A percentile compares a stretch with the other conserved stretches of the same genome.
Conservation (phyloP, 805 yeast genomes). For the Starmerella etchellsii region DNA sequence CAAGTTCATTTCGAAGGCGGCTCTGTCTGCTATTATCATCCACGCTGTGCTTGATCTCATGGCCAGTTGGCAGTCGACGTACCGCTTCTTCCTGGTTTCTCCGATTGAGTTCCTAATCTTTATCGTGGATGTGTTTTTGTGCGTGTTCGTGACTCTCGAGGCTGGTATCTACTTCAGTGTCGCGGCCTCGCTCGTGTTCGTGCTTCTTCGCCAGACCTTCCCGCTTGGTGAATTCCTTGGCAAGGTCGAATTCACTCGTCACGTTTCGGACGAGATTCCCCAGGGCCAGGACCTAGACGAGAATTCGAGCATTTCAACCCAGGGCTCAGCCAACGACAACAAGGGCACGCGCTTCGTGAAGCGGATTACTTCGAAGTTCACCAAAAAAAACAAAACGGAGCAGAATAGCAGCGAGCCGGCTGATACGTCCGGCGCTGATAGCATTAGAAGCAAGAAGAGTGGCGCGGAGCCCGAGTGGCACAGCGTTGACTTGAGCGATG, state of each 20-base stretch:
- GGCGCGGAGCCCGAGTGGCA: not conserved
- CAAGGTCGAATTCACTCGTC: conserved; percentile 53
- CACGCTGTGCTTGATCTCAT: conserved; percentile 85
- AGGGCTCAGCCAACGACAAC: too few species aligned
- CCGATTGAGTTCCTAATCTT: conserved; percentile 69
- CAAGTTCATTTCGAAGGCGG: conserved; percentile 82
- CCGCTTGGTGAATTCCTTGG: conserved; percentile 80
- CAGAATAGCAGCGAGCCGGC: too few species aligned
- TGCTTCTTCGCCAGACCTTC: conserved; percentile 62
- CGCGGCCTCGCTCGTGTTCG: conserved; percentile 63
- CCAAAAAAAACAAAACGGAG: too few species aligned
- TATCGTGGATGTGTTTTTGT: conserved; percentile 55
- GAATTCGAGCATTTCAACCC: too few species aligned
- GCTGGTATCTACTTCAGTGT: conserved; percentile 84
- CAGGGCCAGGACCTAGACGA: too few species aligned
- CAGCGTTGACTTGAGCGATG: not conserved
- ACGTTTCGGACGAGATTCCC: conserved; percentile 3
- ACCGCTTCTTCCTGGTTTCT: conserved; percentile 52
- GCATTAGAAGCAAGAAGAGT: too few species aligned
- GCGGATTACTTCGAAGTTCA: too few species aligned
- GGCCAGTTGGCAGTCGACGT: conserved; percentile 38
- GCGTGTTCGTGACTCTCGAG: conserved; percentile 71
- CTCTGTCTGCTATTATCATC: conserved; percentile 74
- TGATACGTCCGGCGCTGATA: too few species aligned
- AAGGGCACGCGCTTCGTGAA: too few species aligned